Conservation (phyloP, 1,139 yeast genomes). For the Nakaseomyces nivariensis region DNA sequence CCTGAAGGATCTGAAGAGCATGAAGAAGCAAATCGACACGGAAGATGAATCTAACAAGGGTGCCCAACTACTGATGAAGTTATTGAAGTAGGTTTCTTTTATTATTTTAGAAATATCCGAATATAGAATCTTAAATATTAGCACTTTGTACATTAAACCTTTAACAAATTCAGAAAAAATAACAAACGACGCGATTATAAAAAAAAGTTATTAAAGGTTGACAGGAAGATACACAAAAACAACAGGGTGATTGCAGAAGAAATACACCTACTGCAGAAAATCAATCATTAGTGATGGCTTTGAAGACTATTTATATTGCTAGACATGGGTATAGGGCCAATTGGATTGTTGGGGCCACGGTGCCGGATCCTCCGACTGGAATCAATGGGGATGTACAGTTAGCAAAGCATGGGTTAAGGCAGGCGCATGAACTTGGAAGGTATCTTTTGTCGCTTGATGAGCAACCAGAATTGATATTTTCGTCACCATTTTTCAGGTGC, state of each 20-base stretch:
- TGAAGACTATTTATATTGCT: constrained; percentile 32
- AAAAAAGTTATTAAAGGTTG: no score
- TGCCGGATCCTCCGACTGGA: constrained; percentile 68
- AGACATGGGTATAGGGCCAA: constrained; percentile 72
- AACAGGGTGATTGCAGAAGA: no score
- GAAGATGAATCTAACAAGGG: constrained; percentile 64
- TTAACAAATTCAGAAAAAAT: neutral
- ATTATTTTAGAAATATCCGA: neutral
- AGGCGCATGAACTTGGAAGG: constrained; percentile 62
- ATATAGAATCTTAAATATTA: neutral
- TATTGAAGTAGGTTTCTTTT: constrained; percentile 13
- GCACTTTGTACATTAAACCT: neutral
- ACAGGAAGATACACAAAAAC: no score
- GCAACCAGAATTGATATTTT: constrained; percentile 50
- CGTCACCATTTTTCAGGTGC: constrained; percentile 85
- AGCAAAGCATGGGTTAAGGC: constrained; percentile 69
- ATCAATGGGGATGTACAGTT: constrained; percentile 71
- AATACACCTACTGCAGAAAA: no score
- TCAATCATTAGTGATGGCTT: constrained; percentile 12
- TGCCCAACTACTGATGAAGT: constrained; percentile 52
- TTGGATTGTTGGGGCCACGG: constrained; percentile 63
- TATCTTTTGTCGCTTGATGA: constrained; percentile 36
- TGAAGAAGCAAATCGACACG: constrained; percentile 36
- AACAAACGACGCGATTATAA: neutral
- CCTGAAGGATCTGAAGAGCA: constrained; percentile 42